These are phyloP conservation scores for Teunomyces tritomae DNA, from an alignment of 805 yeast genomes.

Conservation along the genomic window DNA sequence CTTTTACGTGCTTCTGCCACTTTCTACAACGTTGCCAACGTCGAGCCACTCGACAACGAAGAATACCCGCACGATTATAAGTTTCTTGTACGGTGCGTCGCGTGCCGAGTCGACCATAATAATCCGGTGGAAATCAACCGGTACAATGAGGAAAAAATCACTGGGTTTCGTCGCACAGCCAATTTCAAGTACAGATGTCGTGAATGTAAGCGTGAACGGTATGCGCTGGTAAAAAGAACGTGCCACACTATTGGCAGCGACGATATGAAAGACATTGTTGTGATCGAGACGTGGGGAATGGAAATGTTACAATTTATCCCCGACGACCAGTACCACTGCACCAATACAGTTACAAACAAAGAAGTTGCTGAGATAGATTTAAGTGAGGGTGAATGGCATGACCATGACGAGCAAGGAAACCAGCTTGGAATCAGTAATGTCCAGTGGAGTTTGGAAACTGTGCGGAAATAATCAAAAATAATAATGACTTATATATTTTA, in stretches of 20 bases:
- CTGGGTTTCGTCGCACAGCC: constrained; percentile 2
- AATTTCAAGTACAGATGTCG: constrained; percentile 6
- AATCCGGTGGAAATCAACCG: constrained; percentile 7
- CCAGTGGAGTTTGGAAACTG: constrained; percentile 1
- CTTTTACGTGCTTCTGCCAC: constrained; percentile 3
- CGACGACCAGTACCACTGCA: constrained; percentile 8
- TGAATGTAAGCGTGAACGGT: constrained; percentile 8
- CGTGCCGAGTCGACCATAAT: constrained; percentile 2
- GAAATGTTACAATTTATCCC: constrained; percentile 5
- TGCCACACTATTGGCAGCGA: not conserved
- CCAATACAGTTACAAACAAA: not conserved
- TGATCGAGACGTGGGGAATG: constrained; percentile 3
- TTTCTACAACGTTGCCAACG: constrained; percentile 2
- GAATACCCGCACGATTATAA: constrained; percentile 8
- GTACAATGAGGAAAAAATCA: not conserved
- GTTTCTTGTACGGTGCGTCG: constrained; percentile 4
- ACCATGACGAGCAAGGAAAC: not conserved
- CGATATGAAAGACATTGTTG: not conserved
- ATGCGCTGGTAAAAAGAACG: constrained; percentile 3
- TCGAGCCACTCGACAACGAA: constrained; percentile 6
- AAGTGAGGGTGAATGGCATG: constrained; percentile 4
- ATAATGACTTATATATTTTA: too few species aligned
- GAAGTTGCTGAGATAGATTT: constrained; percentile 6
- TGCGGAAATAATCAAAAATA: too few species aligned
- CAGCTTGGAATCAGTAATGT: constrained; percentile 4